A percentile compares a stretch with the other conserved stretches of the same genome.
phyloP scores from a whole-genome alignment of 2,329 filamentous ascomycete genomes.

The Exophiala lecanii-corni region DNA sequence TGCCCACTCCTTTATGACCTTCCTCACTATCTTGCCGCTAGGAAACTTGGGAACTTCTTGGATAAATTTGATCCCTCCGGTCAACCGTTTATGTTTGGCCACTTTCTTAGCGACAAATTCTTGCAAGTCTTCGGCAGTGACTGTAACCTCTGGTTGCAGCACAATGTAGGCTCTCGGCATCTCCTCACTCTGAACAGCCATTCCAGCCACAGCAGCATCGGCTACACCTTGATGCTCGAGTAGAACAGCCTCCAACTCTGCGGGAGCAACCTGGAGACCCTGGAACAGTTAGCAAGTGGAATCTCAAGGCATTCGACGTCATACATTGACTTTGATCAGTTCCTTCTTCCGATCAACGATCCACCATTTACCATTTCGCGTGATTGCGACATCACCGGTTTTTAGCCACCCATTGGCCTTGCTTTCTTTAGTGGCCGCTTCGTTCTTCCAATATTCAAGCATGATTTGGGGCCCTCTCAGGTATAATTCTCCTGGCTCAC shows the following conservation, averaged over 20 bases:
- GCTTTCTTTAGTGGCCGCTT: conserved; percentile 56
- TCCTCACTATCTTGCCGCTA: conserved; percentile 56
- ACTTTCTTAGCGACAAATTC: conserved; percentile 43
- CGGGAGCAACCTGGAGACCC: conserved; percentile 55
- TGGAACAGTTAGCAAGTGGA: conserved; percentile 43
- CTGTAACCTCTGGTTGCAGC: conserved; percentile 43
- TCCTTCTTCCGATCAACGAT: conserved; percentile 38
- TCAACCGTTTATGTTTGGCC: conserved; percentile 50
- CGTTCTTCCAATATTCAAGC: conserved; percentile 50
- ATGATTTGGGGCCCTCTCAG: conserved; percentile 50
- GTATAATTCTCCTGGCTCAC: conserved; percentile 46
- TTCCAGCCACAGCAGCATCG: conserved; percentile 54
- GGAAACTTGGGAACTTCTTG: conserved; percentile 54
- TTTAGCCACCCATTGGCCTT: conserved; percentile 68
- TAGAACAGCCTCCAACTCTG: conserved; percentile 52
- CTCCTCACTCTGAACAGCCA: conserved; percentile 35
- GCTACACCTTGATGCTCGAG: conserved; percentile 49
- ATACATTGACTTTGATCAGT: conserved; percentile 57
- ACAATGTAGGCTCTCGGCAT: conserved; percentile 51
- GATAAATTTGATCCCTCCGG: conserved; percentile 51
- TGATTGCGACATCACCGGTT: conserved; percentile 77
- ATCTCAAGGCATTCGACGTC: neutral
- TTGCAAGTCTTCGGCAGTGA: conserved; percentile 36
- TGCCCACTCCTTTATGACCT: conserved; percentile 53
- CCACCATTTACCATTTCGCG: conserved; percentile 61